Evolutionary conservation across 495 filamentous ascomycete species (phyloP).

Genomic region (Penicillium nucicola): DNA sequence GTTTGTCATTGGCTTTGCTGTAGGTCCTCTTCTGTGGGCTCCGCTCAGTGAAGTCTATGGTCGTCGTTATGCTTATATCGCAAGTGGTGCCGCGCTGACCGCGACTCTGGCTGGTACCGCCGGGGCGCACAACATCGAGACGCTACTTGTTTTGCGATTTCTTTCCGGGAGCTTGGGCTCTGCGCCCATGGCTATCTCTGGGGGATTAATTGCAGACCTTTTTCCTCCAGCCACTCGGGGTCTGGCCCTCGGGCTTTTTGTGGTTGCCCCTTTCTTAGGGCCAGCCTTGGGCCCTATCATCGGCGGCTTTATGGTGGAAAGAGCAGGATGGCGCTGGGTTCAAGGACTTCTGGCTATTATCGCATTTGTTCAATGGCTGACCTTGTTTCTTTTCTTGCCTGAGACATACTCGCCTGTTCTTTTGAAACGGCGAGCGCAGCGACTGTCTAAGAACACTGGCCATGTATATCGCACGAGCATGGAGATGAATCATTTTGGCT

Average conservation of each 20-base stretch:
- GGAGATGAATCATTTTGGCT: constrained; percentile 31
- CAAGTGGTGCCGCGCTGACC: constrained; percentile 30
- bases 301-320: constrained; percentile 53
- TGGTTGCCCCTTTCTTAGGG: constrained; percentile 59
- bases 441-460: constrained; percentile 46
- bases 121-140: constrained; percentile 52
- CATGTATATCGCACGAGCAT: constrained; percentile 46
- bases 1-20: constrained; percentile 48
- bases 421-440: constrained; percentile 44
- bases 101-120: constrained; percentile 60
- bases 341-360: constrained; percentile 49
- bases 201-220: constrained; percentile 60
- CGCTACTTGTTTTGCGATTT: constrained; percentile 62
- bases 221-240: constrained; percentile 54
- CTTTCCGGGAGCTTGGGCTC: constrained; percentile 62
- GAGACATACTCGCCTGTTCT: constrained; percentile 57
- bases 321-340: constrained; percentile 62
- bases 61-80: constrained; percentile 18
- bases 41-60: constrained; percentile 16
- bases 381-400: constrained; percentile 43
- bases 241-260: constrained; percentile 52
- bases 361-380: constrained; percentile 47
- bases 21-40: constrained; percentile 42
- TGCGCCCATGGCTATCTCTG: constrained; percentile 53
- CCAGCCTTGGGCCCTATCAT: constrained; percentile 40